Evolutionary conservation across 2,329 filamentous ascomycete genomes (phyloP).

Genomic region (Clarireedia sp.): DNA sequence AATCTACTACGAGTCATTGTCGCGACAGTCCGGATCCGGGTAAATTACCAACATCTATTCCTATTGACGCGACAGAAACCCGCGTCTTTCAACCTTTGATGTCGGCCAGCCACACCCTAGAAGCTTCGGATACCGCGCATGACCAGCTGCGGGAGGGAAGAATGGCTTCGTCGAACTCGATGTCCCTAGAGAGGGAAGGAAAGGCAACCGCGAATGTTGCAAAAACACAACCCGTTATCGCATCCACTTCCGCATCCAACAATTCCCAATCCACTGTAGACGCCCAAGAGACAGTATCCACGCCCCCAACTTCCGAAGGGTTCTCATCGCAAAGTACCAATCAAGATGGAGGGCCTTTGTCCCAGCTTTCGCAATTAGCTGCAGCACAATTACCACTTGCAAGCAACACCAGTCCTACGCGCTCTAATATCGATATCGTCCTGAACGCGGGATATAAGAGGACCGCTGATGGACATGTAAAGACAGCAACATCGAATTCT

Average conservation of each 20-base stretch:
- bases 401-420: constrained; percentile 14
- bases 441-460: constrained; percentile 53
- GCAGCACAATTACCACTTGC: constrained; percentile 38
- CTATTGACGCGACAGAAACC: constrained; percentile 21
- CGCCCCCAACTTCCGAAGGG: constrained; percentile 30
- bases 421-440: constrained; percentile 17
- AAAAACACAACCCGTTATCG: background rate
- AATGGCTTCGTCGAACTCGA: constrained; percentile 6
- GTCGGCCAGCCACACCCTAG: constrained; percentile 19
- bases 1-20: constrained; percentile 13
- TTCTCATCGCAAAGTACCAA: constrained; percentile 33
- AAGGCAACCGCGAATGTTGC: background rate
- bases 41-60: constrained; percentile 15
- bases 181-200: background rate
- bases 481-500: constrained; percentile 42
- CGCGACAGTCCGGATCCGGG: constrained; percentile 6
- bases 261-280: constrained; percentile 39
- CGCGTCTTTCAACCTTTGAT: constrained; percentile 14
- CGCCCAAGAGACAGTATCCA: constrained; percentile 34
- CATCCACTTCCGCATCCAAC: constrained; percentile 29
- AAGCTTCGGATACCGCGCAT: constrained; percentile 12
- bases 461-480: constrained; percentile 68
- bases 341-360: constrained; percentile 41
- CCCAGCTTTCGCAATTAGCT: constrained; percentile 49
- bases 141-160: background rate